These are phyloP conservation scores for Murraya paniculata DNA, from an alignment of 345 rosid genomes.

Conservation along the genomic window DNA sequence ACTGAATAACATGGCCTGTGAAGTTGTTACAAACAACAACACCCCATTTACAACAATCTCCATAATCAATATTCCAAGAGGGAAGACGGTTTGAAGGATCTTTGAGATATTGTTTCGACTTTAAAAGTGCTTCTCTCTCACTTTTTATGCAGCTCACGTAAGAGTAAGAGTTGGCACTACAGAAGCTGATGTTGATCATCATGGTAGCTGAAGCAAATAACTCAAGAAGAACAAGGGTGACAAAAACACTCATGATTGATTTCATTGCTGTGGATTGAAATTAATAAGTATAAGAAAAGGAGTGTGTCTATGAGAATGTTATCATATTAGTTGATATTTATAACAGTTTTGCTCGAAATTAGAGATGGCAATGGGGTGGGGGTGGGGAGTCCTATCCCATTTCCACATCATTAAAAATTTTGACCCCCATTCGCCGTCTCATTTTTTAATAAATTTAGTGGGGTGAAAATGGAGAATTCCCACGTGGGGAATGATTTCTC, in stretches of 20 bases:
- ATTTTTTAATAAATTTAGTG: no score
- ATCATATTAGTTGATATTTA: no score
- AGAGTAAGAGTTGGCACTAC: not conserved
- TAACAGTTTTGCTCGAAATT: no score
- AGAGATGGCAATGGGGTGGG: no score
- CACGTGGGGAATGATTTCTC: no score
- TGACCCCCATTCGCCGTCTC: no score
- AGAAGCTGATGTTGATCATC: not conserved
- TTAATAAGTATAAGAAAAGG: not conserved
- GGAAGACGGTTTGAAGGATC: not conserved
- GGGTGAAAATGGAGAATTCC: no score
- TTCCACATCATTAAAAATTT: no score
- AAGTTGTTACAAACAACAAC: not conserved
- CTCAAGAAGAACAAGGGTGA: not conserved
- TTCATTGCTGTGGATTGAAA: not conserved
- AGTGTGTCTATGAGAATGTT: not conserved
- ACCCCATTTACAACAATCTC: not conserved
- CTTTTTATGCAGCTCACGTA: not conserved
- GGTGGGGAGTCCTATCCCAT: no score
- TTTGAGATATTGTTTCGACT: not conserved
- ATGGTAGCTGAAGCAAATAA: no score
- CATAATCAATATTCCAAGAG: not conserved
- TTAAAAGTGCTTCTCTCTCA: not conserved
- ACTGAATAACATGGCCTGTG: not conserved
- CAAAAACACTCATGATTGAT: not conserved